Percentiles rank a stretch among this genome's conserved stretches.
Evolutionary conservation across 2,329 filamentous ascomycete genomes (phyloP).

Genomic region (Penicillium decumbens): DNA sequence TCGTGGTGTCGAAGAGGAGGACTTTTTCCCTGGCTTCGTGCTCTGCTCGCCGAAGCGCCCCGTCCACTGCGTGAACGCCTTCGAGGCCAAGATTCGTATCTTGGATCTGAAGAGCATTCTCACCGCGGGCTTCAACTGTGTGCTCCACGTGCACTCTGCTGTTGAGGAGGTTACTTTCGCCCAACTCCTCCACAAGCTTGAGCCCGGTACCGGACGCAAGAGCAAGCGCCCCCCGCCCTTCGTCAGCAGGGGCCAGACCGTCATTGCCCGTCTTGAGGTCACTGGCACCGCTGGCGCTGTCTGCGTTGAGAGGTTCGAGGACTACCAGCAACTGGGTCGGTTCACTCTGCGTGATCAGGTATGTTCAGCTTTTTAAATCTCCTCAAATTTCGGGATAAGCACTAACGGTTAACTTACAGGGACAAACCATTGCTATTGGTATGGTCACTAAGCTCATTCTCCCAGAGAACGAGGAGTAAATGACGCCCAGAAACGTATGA

Average conservation of each 20-base stretch:
- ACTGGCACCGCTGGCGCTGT: slow-evolving; percentile 80
- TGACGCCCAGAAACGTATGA: slow-evolving; percentile 1
- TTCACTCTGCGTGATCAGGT: slow-evolving; percentile 88
- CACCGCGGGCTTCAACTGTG: slow-evolving; percentile 93
- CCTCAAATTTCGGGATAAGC: slow-evolving; percentile 9
- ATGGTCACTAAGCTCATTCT: slow-evolving; percentile 89
- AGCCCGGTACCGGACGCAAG: slow-evolving; percentile 90
- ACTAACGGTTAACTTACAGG: slow-evolving; percentile 50
- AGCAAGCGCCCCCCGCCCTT: slow-evolving; percentile 91
- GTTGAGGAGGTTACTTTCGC: slow-evolving; percentile 96
- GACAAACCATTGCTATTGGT: slow-evolving; percentile 98
- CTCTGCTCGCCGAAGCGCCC: slow-evolving; percentile 90
- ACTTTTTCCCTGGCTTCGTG: slow-evolving; percentile 91
- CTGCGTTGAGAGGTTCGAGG: slow-evolving; percentile 90
- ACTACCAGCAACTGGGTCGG: slow-evolving; percentile 88
- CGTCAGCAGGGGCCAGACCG: slow-evolving; percentile 71
- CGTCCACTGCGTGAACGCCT: slow-evolving; percentile 81
- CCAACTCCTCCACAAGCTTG: slow-evolving; percentile 82
- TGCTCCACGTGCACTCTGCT: slow-evolving; percentile 92
- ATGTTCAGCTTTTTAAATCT: slow-evolving; percentile 28
- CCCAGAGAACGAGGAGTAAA: slow-evolving; percentile 22
- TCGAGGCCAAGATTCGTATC: slow-evolving; percentile 95
- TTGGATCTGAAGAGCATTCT: slow-evolving; percentile 92
- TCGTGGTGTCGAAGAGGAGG: slow-evolving; percentile 94
- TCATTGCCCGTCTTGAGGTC: slow-evolving; percentile 87